Percentiles rank a stretch among this genome's conserved stretches.
Evolutionary conservation across 202 grass and related monocot genomes (phyloP).

Genomic region (Brachypodium distachyon): DNA sequence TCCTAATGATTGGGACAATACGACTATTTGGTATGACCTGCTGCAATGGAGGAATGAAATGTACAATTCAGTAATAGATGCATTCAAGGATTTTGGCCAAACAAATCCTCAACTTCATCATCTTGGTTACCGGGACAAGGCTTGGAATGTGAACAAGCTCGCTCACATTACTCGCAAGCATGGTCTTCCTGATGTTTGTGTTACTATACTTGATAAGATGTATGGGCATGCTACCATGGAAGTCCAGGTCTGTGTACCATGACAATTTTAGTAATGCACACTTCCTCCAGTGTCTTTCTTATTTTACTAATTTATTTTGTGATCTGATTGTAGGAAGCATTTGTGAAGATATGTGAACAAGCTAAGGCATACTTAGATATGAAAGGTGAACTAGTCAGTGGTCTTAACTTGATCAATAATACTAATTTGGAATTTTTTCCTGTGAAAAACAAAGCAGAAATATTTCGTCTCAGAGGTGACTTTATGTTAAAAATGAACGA

Average conservation of each 20-base stretch:
- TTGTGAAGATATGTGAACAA: slow-evolving; percentile 99
- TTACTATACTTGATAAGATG: slow-evolving; percentile 96
- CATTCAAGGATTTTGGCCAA: slow-evolving; percentile 87
- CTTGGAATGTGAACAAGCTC: slow-evolving; percentile 99
- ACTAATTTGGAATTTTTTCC: slow-evolving; percentile 98
- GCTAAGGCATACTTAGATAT: slow-evolving; percentile 97
- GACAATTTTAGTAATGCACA: neutral
- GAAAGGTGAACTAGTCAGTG: slow-evolving; percentile 89
- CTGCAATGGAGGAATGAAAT: slow-evolving; percentile 99
- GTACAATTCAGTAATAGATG: slow-evolving; percentile 99
- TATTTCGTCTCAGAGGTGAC: slow-evolving; percentile 92
- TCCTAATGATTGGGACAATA: slow-evolving; percentile 96
- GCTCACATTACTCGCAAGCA: slow-evolving; percentile 95
- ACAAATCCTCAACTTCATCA: slow-evolving; percentile 98
- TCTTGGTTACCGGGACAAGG: slow-evolving; percentile 96
- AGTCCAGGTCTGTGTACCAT: slow-evolving; percentile 76
- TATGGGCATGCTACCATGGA: slow-evolving; percentile 99
- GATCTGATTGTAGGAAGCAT: slow-evolving; percentile 72
- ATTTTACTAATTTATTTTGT: slow-evolving; percentile 7
- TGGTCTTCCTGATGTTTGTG: slow-evolving; percentile 96
- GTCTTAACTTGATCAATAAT: slow-evolving; percentile 89
- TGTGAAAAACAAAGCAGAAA: slow-evolving; percentile 96
- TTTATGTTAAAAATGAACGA: slow-evolving; percentile 92
- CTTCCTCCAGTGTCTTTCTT: neutral
- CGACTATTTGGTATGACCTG: slow-evolving; percentile 96